Percentiles rank a stretch among this genome's conserved stretches.
Conservation (phyloP, 768 basidiomycete species). For the Russula ochroleuca region DNA sequence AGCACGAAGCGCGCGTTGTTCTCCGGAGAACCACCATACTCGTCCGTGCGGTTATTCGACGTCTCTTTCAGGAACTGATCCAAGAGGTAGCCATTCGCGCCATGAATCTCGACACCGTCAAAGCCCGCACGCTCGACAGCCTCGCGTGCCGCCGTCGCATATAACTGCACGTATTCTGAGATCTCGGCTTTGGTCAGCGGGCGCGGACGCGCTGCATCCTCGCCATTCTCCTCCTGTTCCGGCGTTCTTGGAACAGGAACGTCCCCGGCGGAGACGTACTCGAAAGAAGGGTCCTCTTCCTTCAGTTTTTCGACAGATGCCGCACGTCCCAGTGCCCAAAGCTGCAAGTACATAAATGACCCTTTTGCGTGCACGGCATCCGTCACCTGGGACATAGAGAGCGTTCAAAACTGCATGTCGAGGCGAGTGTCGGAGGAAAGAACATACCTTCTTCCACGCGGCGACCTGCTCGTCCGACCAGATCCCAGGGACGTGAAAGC, state of each 20-base stretch:
- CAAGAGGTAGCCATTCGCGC: constrained; percentile 35
- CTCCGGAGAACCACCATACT: constrained; percentile 49
- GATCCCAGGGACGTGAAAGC: constrained; percentile 43
- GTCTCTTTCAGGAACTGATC: constrained; percentile 42
- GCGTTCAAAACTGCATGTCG: not conserved
- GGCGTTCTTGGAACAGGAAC: constrained; percentile 21
- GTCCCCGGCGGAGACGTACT: constrained; percentile 31
- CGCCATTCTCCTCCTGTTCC: not conserved
- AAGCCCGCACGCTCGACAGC: constrained; percentile 34
- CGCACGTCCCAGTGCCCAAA: constrained; percentile 48
- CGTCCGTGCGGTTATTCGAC: constrained; percentile 43
- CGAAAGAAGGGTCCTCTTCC: constrained; percentile 28
- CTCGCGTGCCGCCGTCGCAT: constrained; percentile 35
- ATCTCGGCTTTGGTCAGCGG: constrained; percentile 48
- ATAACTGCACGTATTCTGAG: constrained; percentile 46
- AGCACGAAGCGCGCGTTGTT: constrained; percentile 45
- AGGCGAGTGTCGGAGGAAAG: not conserved
- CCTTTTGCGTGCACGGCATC: constrained; percentile 44
- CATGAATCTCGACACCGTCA: constrained; percentile 43
- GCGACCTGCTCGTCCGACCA: constrained; percentile 48
- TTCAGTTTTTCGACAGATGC: constrained; percentile 29
- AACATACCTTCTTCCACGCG: constrained; percentile 50
- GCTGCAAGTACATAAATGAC: constrained; percentile 43
- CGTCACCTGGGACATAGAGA: constrained; percentile 32
- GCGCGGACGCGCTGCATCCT: constrained; percentile 39